phyloP scores from a whole-genome alignment of 2,329 filamentous ascomycete species.

The Fonsecaea nubica region DNA sequence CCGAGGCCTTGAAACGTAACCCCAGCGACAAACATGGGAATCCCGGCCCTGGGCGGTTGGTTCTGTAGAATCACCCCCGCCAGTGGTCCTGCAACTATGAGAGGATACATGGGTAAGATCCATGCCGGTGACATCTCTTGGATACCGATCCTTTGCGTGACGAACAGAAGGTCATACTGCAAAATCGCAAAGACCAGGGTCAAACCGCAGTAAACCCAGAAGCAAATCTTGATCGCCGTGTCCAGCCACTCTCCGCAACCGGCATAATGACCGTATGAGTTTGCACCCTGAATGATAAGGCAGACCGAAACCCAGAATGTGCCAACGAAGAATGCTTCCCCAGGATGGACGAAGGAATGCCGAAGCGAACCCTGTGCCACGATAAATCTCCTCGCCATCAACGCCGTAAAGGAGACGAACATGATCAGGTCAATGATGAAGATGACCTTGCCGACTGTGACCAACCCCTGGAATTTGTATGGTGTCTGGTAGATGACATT shows the following conservation, averaged over 20 bases:
- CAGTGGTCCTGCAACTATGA: constrained; percentile 75
- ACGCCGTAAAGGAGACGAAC: constrained; percentile 62
- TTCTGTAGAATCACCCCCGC: constrained; percentile 66
- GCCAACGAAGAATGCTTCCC: constrained; percentile 11
- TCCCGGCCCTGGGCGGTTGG: constrained; percentile 60
- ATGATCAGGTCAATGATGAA: constrained; percentile 72
- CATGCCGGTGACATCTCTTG: constrained; percentile 75
- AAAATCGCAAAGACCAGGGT: constrained; percentile 11
- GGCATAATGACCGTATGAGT: constrained; percentile 6
- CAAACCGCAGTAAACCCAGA: constrained; percentile 3
- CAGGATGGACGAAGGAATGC: constrained; percentile 1
- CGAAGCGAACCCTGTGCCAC: constrained; percentile 63
- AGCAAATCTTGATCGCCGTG: constrained; percentile 2
- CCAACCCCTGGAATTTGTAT: constrained; percentile 67
- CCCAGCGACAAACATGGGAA: constrained; percentile 70
- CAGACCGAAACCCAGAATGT: constrained; percentile 10
- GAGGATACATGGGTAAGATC: constrained; percentile 76
- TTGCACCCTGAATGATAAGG: constrained; percentile 2
- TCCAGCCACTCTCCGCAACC: constrained; percentile 3
- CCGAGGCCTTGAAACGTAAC: constrained; percentile 73
- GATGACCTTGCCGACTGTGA: constrained; percentile 68
- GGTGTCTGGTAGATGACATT: constrained; percentile 68
- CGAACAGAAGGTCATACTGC: constrained; percentile 52
- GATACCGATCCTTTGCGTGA: constrained; percentile 62
- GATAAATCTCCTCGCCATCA: constrained; percentile 66